These are phyloP conservation scores for Goniomonas avonlea DNA, from an alignment of 78 protist species.

Conservation along the genomic window DNA sequence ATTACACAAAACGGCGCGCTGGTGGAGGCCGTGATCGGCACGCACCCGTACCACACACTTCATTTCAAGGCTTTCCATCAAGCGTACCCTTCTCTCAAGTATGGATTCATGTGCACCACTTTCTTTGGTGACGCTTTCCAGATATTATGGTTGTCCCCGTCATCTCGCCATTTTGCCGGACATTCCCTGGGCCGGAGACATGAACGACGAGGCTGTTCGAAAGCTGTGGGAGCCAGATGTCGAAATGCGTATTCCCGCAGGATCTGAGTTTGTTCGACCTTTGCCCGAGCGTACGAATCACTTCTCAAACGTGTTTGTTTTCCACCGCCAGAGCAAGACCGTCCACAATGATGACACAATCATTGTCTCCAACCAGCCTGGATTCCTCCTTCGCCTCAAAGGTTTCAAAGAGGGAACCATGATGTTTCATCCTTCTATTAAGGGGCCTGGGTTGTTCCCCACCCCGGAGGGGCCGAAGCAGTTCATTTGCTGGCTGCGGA, in stretches of 20 bases:
- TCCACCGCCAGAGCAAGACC: not conserved
- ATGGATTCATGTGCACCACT: no score
- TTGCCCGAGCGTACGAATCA: not conserved
- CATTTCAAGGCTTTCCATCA: not conserved
- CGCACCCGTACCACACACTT: not conserved
- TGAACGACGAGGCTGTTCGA: no score
- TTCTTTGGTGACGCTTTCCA: no score
- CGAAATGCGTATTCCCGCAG: not conserved
- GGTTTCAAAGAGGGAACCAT: not conserved
- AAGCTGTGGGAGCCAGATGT: not conserved
- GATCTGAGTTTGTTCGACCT: not conserved
- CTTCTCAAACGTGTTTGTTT: not conserved
- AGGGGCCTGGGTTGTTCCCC: not conserved
- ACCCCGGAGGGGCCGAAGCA: not conserved
- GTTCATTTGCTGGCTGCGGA: not conserved
- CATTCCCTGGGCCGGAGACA: not conserved
- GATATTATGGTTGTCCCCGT: no score
- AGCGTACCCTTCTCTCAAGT: not conserved
- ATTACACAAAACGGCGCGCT: not conserved
- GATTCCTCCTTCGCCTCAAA: not conserved
- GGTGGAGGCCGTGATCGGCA: not conserved
- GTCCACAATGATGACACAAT: not conserved
- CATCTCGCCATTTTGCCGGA: not conserved
- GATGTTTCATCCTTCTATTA: not conserved
- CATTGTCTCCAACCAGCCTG: not conserved